A percentile compares a stretch with the other conserved stretches of the same genome.
phyloP scores from a whole-genome alignment of 2,329 filamentous ascomycete species.

The Aspergillus tanneri region DNA sequence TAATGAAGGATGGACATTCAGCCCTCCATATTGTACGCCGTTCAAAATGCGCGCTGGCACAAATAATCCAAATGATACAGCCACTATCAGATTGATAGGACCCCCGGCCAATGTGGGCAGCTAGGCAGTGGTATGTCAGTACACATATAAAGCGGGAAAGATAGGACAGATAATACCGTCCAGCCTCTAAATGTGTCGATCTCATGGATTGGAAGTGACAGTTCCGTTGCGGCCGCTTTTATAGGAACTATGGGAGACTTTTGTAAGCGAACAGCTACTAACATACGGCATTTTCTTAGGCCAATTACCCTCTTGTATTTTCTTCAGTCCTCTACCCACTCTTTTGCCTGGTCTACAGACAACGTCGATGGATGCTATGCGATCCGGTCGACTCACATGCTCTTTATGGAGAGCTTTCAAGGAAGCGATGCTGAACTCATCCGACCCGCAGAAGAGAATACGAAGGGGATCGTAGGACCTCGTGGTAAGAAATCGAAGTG shows the following conservation, averaged over 20 bases:
- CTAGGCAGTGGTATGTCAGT: slow-evolving; percentile 39
- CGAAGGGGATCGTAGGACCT: slow-evolving; percentile 59
- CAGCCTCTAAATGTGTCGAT: slow-evolving; percentile 81
- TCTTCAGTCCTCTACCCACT: slow-evolving; percentile 72
- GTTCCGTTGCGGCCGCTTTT: slow-evolving; percentile 60
- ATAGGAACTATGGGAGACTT: slow-evolving; percentile 64
- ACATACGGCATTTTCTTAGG: background rate
- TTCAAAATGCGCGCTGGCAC: slow-evolving; percentile 74
- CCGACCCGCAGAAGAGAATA: slow-evolving; percentile 92
- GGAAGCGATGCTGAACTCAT: slow-evolving; percentile 80
- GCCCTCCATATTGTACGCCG: slow-evolving; percentile 72
- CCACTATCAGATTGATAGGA: slow-evolving; percentile 74
- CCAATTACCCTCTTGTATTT: slow-evolving; percentile 61
- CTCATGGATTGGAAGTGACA: slow-evolving; percentile 69
- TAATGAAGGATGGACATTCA: slow-evolving; percentile 92
- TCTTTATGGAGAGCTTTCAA: slow-evolving; percentile 68
- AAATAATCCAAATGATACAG: slow-evolving; percentile 91
- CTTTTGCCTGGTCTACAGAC: slow-evolving; percentile 76
- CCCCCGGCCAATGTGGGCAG: slow-evolving; percentile 51
- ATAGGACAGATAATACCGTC: slow-evolving; percentile 55
- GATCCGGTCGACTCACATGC: slow-evolving; percentile 50
- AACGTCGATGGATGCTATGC: slow-evolving; percentile 78
- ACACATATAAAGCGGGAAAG: slow-evolving; percentile 2
- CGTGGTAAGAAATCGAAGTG: slow-evolving; percentile 28
- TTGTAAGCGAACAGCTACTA: slow-evolving; percentile 6